Evolutionary conservation across 2,329 filamentous ascomycete genomes (phyloP), one percentile per base, ranked within the genome.

Genomic region (Clarireedia paspali): DNA sequence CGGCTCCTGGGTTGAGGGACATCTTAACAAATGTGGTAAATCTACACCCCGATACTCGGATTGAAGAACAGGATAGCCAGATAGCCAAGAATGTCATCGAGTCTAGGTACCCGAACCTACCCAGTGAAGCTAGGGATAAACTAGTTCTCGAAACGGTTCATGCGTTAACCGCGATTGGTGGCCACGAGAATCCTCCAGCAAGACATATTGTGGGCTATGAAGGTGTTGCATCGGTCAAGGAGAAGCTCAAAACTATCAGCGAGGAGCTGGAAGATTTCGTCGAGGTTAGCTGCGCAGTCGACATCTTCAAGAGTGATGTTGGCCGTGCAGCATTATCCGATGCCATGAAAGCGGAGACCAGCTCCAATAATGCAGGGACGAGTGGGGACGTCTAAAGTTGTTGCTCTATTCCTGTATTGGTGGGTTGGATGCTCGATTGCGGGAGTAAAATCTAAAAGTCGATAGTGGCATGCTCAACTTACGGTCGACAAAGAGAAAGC

Each of bases 201-300:
- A 79, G 94, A 34, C 92, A 97, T 69, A 96, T 97, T 65, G 91
- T 97, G 2, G 92, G 94, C 0, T 83, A 87, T 54, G 94, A 97
- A 70, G 92, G 89, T 0, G 87, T 92, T 12, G 79, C 83, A 5
- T 88, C 88, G 42, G 92, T 97, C 40, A 95, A 92, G 70, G 94
- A 97, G 73, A 97, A 97, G 73, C 75, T 99, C 55, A 96, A 95
- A 75, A 96, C 91, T 2, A 89, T 96, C 2, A 95, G 90, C 60
- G 91, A 97, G 70, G 94, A 97, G 74, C 74, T 97, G 56, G 94
- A 97, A 70, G 94, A 97, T 63, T 97, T 97, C 71, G 87, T 96
- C 27, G 90, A 95, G 65, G 87, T 91, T 26, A 96, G 91, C 66
- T 78, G 65, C 55, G 64, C 66, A 1, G 67, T 68, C 5, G 67